Evolutionary conservation across 2,329 filamentous ascomycete species (phyloP), one percentile per base, ranked within the genome.

Genomic region (Calonectria pseudoreteaudii): DNA sequence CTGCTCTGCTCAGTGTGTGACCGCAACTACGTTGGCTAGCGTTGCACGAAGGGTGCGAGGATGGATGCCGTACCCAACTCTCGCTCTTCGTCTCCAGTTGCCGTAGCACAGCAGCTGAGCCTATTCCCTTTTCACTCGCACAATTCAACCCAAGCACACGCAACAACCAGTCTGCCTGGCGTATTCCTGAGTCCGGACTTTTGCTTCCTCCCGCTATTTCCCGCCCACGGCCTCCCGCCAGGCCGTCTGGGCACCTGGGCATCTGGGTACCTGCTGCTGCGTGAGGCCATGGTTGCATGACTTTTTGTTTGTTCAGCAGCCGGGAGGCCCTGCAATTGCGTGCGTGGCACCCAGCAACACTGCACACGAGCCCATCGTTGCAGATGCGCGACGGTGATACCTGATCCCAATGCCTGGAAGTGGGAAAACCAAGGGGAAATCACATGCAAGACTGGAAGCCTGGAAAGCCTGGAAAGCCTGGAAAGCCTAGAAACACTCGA

Each of bases 21-120:
- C 56, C 30, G 56, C 41, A 36, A 62, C n/a, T 30, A 10, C 23
- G n/a, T 41, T 62, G 26, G 8, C 56, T 28, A 20, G 23, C 6
- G 34, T 23, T 6, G 58, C 47, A 56, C 41, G 41, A 44, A n/a
- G 18, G 34, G 36, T 44, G 8, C 68, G 26, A 70, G 56, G 47
- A 65, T 65, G 58, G 47, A 65, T 65, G 58, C 36, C 9, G 58
- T 70, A 58, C 47, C 44, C 58, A 47, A 56, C 44, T 65, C 34
- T 65, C 8, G 2, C 31, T 31, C 30, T 31, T 31, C 30, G n/a
- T 34, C n/a, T 52, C 49, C 47, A 20, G 18, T 34, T 23, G 47
- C 16, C 26, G 41, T 26, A 23, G 31, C 26, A 52, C 41, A 28
- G 23, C 68, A 47, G 18, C 7, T 26, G n/a, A 34, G 38, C 49